phyloP scores from a whole-genome alignment of 495 filamentous ascomycete species.

The Lasiosphaeria ovina region DNA sequence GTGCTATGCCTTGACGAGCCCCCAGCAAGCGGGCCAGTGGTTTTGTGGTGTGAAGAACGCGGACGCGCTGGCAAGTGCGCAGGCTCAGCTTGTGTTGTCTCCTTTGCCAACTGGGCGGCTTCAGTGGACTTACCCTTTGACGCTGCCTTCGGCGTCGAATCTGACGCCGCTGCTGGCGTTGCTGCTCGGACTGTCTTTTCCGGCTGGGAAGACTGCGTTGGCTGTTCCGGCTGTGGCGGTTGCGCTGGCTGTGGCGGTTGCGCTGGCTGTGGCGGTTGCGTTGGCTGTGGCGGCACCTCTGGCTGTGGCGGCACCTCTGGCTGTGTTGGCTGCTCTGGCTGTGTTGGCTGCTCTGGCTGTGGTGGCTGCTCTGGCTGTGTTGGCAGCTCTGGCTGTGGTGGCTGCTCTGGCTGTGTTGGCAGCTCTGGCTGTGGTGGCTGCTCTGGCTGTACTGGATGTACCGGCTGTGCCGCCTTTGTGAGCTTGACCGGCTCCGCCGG shows the following conservation, averaged over 20 bases:
- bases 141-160: not conserved
- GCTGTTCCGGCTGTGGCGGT: not conserved
- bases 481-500: not conserved
- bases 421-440: not conserved
- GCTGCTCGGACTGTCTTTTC: not conserved
- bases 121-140: not conserved
- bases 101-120: not conserved
- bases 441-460: not conserved
- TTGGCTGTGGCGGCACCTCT: too few relatives aligned
- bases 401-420: not conserved
- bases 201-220: too few relatives aligned
- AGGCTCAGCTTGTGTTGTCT: not conserved
- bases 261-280: not conserved
- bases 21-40: not conserved
- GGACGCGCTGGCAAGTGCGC: not conserved
- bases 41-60: slow-evolving; percentile 9
- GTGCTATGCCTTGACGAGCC: not conserved
- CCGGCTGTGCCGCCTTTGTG: not conserved
- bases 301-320: too few relatives aligned
- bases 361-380: not conserved
- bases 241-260: too few relatives aligned
- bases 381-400: not conserved
- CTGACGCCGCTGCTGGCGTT: slow-evolving; percentile 3
- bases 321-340: too few relatives aligned
- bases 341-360: not conserved